Percentiles rank a stretch among this genome's conserved stretches.
Evolutionary conservation across 768 basidiomycete genomes (phyloP).

Genomic region (Calocera viscosa): DNA sequence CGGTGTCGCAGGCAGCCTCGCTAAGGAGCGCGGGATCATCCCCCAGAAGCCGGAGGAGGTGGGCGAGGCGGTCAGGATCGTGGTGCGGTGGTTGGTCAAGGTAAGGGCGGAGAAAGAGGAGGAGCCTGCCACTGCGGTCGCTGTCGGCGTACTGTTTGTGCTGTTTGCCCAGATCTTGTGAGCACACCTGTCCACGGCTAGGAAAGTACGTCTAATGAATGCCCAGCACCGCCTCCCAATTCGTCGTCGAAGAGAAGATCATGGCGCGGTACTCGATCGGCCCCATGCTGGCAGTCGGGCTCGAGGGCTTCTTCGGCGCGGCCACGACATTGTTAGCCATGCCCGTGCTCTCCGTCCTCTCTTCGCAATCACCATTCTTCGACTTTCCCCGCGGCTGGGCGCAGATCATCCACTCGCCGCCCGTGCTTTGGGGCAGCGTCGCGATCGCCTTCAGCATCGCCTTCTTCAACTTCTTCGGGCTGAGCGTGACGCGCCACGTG

Average conservation of each 20-base stretch:
- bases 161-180: conserved; percentile 92
- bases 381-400: conserved; percentile 81
- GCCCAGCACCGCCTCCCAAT: conserved; percentile 72
- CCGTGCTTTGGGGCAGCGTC: conserved; percentile 52
- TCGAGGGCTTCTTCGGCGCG: conserved; percentile 84
- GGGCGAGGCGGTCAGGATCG: not conserved
- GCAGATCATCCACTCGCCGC: conserved; percentile 71
- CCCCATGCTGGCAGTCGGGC: conserved; percentile 87
- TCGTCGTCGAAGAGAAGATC: conserved; percentile 95
- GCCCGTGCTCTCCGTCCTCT: conserved; percentile 61
- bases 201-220: conserved; percentile 1
- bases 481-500: conserved; percentile 85
- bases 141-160: conserved; percentile 69
- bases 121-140: not conserved
- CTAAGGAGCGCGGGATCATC: conserved; percentile 47
- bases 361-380: conserved; percentile 41
- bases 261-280: conserved; percentile 75
- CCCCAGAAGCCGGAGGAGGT: conserved; percentile 10
- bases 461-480: conserved; percentile 78
- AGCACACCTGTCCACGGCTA: conserved; percentile 26
- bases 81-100: not conserved
- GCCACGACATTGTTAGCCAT: conserved; percentile 65
- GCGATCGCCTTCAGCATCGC: conserved; percentile 67
- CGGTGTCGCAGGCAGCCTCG: conserved; percentile 78
- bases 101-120: conserved; percentile 9